Evolutionary conservation across 2,329 filamentous ascomycete species (phyloP).

Genomic region (Emmonsia crescens): DNA sequence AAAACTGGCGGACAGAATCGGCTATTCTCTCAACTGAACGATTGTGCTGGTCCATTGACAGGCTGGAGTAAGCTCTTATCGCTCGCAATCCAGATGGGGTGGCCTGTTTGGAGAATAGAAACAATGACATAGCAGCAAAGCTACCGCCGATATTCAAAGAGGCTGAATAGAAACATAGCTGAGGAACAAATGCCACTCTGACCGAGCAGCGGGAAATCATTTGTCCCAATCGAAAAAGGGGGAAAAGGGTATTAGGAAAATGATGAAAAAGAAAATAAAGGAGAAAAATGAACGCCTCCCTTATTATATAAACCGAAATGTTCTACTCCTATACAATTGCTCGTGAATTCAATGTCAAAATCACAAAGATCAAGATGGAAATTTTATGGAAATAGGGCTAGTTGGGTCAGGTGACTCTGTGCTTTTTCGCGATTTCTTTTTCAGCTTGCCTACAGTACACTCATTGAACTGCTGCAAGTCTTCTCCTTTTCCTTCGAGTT

Average conservation of each 20-base stretch:
- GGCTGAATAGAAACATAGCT: not conserved
- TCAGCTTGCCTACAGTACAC: no score
- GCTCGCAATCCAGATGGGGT: not conserved
- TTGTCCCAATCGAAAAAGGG: not conserved
- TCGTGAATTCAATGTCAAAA: no score
- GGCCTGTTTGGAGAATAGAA: not conserved
- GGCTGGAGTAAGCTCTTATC: not conserved
- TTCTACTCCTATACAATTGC: not conserved
- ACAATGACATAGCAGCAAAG: not conserved
- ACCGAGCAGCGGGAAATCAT: not conserved
- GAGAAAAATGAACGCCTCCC: not conserved
- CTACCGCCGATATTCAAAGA: not conserved
- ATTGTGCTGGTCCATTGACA: constrained; percentile 31
- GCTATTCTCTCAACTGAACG: constrained; percentile 37
- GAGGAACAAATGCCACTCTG: not conserved
- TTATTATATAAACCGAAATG: not conserved
- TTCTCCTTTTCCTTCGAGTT: not conserved
- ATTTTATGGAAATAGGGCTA: not conserved
- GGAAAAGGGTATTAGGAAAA: not conserved
- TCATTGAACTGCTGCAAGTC: not conserved
- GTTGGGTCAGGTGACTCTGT: not conserved
- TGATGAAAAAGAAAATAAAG: not conserved
- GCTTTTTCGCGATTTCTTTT: not conserved
- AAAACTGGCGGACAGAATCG: constrained; percentile 36
- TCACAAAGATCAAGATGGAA: no score